These are phyloP conservation scores for Calonectria montana DNA, from an alignment of 2,329 filamentous ascomycete species.

Conservation along the genomic window DNA sequence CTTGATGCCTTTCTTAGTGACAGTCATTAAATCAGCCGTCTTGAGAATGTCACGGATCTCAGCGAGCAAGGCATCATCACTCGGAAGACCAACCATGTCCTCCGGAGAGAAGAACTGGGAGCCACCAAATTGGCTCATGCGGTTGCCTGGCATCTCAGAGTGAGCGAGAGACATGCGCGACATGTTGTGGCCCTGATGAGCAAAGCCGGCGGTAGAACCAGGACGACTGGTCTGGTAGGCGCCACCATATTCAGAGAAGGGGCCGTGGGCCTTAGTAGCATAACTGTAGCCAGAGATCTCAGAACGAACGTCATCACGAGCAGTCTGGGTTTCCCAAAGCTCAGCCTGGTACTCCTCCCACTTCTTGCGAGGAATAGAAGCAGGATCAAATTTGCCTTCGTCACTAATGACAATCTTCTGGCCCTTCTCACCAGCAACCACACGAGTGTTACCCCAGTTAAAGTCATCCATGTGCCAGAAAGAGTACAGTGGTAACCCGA, in stretches of 20 bases:
- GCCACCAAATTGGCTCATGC: constrained; percentile 70
- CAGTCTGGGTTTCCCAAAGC: constrained; percentile 93
- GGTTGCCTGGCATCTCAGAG: constrained; percentile 72
- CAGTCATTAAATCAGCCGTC: constrained; percentile 94
- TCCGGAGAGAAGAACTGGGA: constrained; percentile 70
- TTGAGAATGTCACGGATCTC: constrained; percentile 95
- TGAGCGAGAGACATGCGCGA: constrained; percentile 85
- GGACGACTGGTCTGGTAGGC: constrained; percentile 70
- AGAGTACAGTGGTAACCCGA: constrained; percentile 89
- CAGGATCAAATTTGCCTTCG: constrained; percentile 97
- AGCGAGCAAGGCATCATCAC: constrained; percentile 87
- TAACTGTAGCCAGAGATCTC: constrained; percentile 96
- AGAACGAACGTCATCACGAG: constrained; percentile 83
- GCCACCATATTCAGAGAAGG: constrained; percentile 77
- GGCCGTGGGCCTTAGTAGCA: constrained; percentile 81
- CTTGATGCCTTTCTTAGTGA: constrained; percentile 99
- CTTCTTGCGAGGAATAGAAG: constrained; percentile 94
- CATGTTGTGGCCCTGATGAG: constrained; percentile 54
- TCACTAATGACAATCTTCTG: constrained; percentile 94
- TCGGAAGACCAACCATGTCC: constrained; percentile 81
- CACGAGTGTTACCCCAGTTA: constrained; percentile 98
- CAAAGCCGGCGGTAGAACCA: constrained; percentile 63
- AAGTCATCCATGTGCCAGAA: constrained; percentile 99
- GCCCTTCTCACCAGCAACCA: constrained; percentile 93
- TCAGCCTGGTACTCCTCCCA: constrained; percentile 99